Evolutionary conservation across 2,329 filamentous ascomycete genomes (phyloP).

Genomic region (Alternaria ethzedia): DNA sequence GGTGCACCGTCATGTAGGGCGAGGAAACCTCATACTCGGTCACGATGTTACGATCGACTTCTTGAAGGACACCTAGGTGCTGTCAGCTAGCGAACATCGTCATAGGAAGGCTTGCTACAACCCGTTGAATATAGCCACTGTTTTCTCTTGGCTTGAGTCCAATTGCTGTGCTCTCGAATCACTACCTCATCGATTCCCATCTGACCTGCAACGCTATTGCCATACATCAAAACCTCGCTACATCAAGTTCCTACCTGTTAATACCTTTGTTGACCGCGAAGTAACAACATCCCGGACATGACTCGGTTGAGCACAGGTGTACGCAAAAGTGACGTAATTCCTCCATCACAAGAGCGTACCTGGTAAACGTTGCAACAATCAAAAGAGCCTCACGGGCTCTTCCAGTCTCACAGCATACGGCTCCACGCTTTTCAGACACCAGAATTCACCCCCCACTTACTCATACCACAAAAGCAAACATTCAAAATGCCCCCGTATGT

Average conservation of each 20-base stretch:
- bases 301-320: neutral
- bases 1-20: constrained; percentile 14
- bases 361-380: neutral
- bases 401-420: neutral
- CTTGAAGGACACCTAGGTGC: neutral
- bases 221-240: neutral
- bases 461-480: neutral
- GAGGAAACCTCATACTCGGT: neutral
- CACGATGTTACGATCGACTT: neutral
- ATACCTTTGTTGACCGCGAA: neutral
- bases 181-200: neutral
- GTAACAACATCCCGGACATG: neutral
- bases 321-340: constrained; percentile 19
- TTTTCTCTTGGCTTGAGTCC: neutral
- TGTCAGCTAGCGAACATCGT: neutral
- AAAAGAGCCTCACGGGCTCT: neutral
- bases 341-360: constrained; percentile 3
- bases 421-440: neutral
- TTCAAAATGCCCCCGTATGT: constrained; percentile 22
- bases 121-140: neutral
- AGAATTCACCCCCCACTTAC: neutral
- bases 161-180: neutral
- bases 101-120: neutral
- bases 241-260: neutral
- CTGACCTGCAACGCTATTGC: neutral